These are phyloP conservation scores for Chlorella variabilis DNA, from an alignment of 163 green algal genomes.

Conservation along the genomic window DNA sequence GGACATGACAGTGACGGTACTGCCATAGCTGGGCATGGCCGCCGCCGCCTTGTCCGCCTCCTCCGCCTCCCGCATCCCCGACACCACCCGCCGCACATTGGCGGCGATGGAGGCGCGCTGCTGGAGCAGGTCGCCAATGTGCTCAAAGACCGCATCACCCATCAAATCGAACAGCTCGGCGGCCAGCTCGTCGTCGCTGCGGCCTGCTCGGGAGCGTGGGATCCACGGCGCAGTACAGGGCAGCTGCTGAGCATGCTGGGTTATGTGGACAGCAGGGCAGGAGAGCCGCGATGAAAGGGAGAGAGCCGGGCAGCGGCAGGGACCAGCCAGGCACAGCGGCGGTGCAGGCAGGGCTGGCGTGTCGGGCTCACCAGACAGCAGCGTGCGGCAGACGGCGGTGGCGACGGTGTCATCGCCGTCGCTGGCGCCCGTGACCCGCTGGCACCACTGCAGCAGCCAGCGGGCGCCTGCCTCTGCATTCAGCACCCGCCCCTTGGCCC, in stretches of 20 bases:
- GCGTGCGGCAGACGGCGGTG: constrained; percentile 33
- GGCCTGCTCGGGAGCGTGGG: neutral
- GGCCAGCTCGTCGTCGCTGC: constrained; percentile 63
- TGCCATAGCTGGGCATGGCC: constrained; percentile 67
- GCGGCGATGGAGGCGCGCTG: constrained; percentile 43
- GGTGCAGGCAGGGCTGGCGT: too few relatives aligned
- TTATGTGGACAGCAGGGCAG: too few relatives aligned
- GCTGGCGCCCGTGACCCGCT: constrained; percentile 1
- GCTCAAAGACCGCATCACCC: constrained; percentile 69
- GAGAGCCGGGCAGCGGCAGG: too few relatives aligned
- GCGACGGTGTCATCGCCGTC: constrained; percentile 31
- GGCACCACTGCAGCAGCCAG: constrained; percentile 48
- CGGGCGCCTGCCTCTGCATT: constrained; percentile 34
- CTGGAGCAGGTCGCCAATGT: constrained; percentile 67
- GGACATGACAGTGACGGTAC: constrained; percentile 53
- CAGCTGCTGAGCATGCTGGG: too few relatives aligned
- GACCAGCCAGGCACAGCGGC: too few relatives aligned
- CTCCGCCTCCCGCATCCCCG: constrained; percentile 42
- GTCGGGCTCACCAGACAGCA: constrained; percentile 34
- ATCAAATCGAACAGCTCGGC: constrained; percentile 77
- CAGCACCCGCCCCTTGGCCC: constrained; percentile 23
- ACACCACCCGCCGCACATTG: constrained; percentile 47
- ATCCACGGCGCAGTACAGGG: too few relatives aligned
- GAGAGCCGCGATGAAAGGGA: too few relatives aligned
- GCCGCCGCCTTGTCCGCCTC: constrained; percentile 25